A percentile compares a stretch with the other conserved stretches of the same genome.
Evolutionary conservation across 805 yeast species (phyloP).

Genomic region (Maudiozyma pseudohumilis): DNA sequence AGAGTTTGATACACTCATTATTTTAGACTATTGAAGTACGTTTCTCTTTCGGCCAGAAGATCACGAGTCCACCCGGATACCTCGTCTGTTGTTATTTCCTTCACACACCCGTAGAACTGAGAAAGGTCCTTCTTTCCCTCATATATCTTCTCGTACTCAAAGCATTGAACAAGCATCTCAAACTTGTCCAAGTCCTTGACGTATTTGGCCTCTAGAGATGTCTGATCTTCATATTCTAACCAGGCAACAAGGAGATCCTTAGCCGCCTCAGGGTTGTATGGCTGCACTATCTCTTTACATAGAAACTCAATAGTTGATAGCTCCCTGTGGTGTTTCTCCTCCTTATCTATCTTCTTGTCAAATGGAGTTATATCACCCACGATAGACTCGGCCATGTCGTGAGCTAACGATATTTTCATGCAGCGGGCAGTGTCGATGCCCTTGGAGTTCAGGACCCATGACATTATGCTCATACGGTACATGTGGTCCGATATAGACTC

Average conservation of each 20-base stretch:
- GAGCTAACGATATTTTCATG: conserved; percentile 77
- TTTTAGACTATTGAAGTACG: neutral
- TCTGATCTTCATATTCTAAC: conserved; percentile 83
- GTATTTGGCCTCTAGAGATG: conserved; percentile 71
- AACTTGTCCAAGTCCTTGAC: conserved; percentile 92
- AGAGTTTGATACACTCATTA: too few species aligned
- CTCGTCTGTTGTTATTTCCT: conserved; percentile 59
- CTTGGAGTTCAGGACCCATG: conserved; percentile 49
- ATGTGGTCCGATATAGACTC: conserved; percentile 84
- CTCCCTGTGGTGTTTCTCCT: conserved; percentile 81
- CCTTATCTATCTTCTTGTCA: conserved; percentile 52
- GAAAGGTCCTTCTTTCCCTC: conserved; percentile 47
- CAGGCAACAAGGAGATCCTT: conserved; percentile 59
- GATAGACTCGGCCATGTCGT: conserved; percentile 87
- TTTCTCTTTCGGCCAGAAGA: conserved; percentile 37
- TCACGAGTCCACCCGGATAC: conserved; percentile 60
- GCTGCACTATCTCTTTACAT: conserved; percentile 42
- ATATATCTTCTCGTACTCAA: conserved; percentile 67
- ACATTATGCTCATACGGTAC: conserved; percentile 85
- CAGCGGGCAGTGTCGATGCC: conserved; percentile 55
- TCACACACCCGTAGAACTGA: conserved; percentile 58
- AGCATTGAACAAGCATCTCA: conserved; percentile 74
- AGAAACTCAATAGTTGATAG: conserved; percentile 59
- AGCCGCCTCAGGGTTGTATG: conserved; percentile 56
- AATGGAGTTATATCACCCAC: conserved; percentile 93